phyloP scores from a whole-genome alignment of 257 asterid genomes.

The Haberlea rhodopensis region DNA sequence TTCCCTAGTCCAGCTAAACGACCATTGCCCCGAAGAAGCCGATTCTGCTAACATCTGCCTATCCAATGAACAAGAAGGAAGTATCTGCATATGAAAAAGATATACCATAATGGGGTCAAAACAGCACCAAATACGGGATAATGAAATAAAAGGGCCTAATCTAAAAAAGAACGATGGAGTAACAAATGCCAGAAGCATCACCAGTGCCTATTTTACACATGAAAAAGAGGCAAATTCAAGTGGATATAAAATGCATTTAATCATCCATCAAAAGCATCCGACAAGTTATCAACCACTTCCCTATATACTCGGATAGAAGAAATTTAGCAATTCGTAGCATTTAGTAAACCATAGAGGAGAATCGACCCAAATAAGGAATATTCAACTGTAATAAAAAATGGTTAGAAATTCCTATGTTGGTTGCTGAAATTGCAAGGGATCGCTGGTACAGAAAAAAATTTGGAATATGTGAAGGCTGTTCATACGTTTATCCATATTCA shows the following conservation, averaged over 20 bases:
- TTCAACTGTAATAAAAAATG: neutral
- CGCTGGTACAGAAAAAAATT: slow-evolving; percentile 34
- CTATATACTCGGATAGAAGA: neutral
- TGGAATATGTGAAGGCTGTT: slow-evolving; percentile 19
- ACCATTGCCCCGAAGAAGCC: slow-evolving; percentile 22
- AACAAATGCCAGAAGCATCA: neutral
- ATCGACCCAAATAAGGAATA: slow-evolving; percentile 10
- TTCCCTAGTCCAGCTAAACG: slow-evolving; percentile 19
- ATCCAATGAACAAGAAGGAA: slow-evolving; percentile 23
- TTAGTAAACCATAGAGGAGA: slow-evolving; percentile 1
- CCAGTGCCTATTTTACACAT: neutral
- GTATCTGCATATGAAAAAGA: neutral
- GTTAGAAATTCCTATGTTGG: slow-evolving; percentile 43
- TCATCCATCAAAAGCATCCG: neutral
- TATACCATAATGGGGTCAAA: neutral
- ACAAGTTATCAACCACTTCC: neutral
- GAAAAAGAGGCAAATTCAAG: neutral
- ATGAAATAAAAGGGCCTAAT: neutral
- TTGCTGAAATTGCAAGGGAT: slow-evolving; percentile 30
- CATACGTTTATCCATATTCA: slow-evolving; percentile 25
- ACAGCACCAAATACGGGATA: neutral
- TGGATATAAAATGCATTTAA: neutral
- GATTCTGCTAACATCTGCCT: slow-evolving; percentile 28
- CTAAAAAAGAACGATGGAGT: neutral
- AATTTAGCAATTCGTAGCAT: neutral